Conservation (phyloP, 169 alveolate genomes). For the Eimeria tenella region DNA sequence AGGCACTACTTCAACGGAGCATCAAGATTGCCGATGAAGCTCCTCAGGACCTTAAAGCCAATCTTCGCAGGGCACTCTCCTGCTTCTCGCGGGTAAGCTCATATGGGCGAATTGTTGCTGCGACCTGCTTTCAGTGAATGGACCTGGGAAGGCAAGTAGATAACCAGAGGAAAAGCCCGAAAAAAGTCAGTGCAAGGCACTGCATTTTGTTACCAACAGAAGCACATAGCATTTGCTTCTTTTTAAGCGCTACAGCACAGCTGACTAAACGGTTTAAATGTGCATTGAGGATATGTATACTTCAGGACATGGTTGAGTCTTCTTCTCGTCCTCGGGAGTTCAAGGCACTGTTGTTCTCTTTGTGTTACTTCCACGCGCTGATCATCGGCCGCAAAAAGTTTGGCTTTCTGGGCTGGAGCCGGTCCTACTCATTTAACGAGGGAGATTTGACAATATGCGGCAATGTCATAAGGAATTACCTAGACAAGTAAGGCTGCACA, state of each 20-base stretch:
- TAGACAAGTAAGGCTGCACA: constrained; percentile 84
- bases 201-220: background rate
- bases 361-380: constrained; percentile 97
- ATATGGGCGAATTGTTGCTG: background rate
- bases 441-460: constrained; percentile 97
- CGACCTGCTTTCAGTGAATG: no score
- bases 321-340: constrained; percentile 94
- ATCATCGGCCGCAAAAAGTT: constrained; percentile 97
- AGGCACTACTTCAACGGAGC: constrained; percentile 93
- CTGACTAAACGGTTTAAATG: background rate
- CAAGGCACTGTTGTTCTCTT: constrained; percentile 95
- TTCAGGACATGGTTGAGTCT: constrained; percentile 85
- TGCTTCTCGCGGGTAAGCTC: constrained; percentile 89
- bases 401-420: constrained; percentile 98
- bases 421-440: constrained; percentile 96
- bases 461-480: constrained; percentile 95
- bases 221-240: background rate
- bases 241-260: no score
- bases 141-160: no score
- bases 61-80: constrained; percentile 93
- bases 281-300: background rate
- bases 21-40: constrained; percentile 97
- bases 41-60: constrained; percentile 95
- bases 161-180: no score
- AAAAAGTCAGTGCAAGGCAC: background rate